Conservation (phyloP, 805 yeast species). For the Myxozyma sirexii region DNA sequence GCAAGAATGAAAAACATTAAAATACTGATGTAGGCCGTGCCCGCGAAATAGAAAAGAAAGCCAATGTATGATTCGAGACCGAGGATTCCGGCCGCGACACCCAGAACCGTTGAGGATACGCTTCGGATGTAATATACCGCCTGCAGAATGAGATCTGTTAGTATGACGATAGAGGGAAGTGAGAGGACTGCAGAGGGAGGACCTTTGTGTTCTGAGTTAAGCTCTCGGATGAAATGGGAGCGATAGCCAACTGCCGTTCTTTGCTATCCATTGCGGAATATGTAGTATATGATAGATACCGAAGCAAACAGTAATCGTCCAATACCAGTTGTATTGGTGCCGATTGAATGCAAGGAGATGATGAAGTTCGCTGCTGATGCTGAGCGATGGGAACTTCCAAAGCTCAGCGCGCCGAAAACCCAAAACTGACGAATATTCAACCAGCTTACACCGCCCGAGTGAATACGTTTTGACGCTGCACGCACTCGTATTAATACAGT, state of each 20-base stretch:
- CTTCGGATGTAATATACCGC: constrained; percentile 30
- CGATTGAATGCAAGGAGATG: no score
- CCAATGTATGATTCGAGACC: constrained; percentile 34
- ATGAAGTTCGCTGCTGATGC: no score
- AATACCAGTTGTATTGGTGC: no score
- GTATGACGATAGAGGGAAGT: background rate
- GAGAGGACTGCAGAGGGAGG: background rate
- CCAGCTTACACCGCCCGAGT: no score
- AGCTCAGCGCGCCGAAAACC: no score
- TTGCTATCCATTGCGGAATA: constrained; percentile 21
- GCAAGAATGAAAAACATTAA: constrained; percentile 42
- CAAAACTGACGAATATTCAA: no score
- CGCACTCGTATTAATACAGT: no score
- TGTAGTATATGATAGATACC: no score
- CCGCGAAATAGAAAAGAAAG: constrained; percentile 35
- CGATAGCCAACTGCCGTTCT: constrained; percentile 18
- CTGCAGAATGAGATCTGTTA: constrained; percentile 9
- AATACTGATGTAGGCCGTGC: constrained; percentile 20
- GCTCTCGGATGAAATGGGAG: constrained; percentile 29
- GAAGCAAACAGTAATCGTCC: no score
- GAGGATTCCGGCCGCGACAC: constrained; percentile 33
- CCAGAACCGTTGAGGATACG: constrained; percentile 31
- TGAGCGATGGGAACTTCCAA: no score
- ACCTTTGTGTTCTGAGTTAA: constrained; percentile 26
- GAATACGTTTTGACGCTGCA: no score